phyloP scores from a whole-genome alignment of 208 protist species.

The Acanthamoeba sp. region DNA sequence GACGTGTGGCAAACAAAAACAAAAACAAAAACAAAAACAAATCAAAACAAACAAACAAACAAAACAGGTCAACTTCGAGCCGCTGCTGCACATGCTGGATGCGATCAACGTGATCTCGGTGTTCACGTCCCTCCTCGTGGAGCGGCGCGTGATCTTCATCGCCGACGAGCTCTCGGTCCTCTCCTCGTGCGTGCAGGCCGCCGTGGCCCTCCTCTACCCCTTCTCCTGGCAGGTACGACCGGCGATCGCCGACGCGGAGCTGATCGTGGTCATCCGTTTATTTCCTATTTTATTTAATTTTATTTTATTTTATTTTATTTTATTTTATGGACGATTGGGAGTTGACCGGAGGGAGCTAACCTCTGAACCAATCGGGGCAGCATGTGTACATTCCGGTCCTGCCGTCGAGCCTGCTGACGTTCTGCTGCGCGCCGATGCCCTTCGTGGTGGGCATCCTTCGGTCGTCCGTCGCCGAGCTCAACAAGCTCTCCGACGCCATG shows the following conservation, averaged over 20 bases:
- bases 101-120: background rate
- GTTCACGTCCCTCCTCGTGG: slow-evolving; percentile 49
- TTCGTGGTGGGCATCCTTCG: slow-evolving; percentile 68
- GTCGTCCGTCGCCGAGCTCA: background rate
- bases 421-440: slow-evolving; percentile 70
- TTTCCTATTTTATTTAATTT: no score
- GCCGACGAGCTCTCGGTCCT: background rate
- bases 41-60: no score
- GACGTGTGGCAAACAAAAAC: no score
- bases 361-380: no score
- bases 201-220: slow-evolving; percentile 30
- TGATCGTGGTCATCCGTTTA: no score
- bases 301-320: no score
- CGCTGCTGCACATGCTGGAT: background rate
- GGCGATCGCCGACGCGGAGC: no score
- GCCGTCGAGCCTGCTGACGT: slow-evolving; percentile 6
- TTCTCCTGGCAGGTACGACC: slow-evolving; percentile 54
- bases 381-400: slow-evolving; percentile 69
- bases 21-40: no score
- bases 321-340: no score
- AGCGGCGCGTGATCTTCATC: slow-evolving; percentile 63
- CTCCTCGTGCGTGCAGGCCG: slow-evolving; percentile 60
- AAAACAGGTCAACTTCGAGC: slow-evolving; percentile 63
- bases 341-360: no score
- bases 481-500: slow-evolving; percentile 25